These are phyloP conservation scores for Grosmannia penicillata DNA, from an alignment of 2,329 filamentous ascomycete species.

Conservation along the genomic window DNA sequence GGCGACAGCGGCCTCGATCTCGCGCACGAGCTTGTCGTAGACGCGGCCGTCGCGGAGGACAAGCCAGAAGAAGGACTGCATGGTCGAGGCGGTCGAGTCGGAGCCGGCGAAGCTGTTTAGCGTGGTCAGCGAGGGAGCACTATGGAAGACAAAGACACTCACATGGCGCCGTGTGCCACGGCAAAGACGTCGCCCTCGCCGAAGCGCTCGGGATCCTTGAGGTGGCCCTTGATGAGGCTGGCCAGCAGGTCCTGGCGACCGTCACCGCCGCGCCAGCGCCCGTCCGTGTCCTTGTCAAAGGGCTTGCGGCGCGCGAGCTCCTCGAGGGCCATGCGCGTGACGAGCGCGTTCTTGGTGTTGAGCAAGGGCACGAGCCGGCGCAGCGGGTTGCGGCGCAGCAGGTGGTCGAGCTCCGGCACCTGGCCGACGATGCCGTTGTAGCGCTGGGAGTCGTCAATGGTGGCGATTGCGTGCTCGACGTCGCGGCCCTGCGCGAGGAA, in stretches of 20 bases:
- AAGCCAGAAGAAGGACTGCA: slow-evolving; percentile 41
- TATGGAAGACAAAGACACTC: slow-evolving; percentile 12
- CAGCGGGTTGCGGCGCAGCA: slow-evolving; percentile 34
- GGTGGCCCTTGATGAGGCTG: slow-evolving; percentile 34
- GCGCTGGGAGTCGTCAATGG: slow-evolving; percentile 35
- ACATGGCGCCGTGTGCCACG: slow-evolving; percentile 41
- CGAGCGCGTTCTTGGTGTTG: slow-evolving; percentile 27
- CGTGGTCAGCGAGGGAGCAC: background rate
- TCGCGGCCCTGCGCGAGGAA: slow-evolving; percentile 34
- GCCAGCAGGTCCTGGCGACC: slow-evolving; percentile 35
- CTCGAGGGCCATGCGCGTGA: slow-evolving; percentile 36
- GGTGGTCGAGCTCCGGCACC: slow-evolving; percentile 31
- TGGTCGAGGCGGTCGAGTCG: slow-evolving; percentile 44
- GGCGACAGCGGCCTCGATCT: slow-evolving; percentile 27
- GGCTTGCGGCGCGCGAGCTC: slow-evolving; percentile 31
- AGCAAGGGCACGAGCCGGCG: slow-evolving; percentile 27
- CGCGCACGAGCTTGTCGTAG: slow-evolving; percentile 23
- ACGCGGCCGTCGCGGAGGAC: slow-evolving; percentile 28
- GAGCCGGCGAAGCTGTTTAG: slow-evolving; percentile 42
- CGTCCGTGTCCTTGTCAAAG: slow-evolving; percentile 29
- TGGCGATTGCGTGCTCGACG: slow-evolving; percentile 34
- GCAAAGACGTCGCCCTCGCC: slow-evolving; percentile 39
- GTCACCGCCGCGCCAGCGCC: slow-evolving; percentile 22
- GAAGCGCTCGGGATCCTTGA: slow-evolving; percentile 32
- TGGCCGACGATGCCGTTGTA: slow-evolving; percentile 39